Evolutionary conservation across 257 asterid species (phyloP).

Genomic region (Solanum chiquidenum): DNA sequence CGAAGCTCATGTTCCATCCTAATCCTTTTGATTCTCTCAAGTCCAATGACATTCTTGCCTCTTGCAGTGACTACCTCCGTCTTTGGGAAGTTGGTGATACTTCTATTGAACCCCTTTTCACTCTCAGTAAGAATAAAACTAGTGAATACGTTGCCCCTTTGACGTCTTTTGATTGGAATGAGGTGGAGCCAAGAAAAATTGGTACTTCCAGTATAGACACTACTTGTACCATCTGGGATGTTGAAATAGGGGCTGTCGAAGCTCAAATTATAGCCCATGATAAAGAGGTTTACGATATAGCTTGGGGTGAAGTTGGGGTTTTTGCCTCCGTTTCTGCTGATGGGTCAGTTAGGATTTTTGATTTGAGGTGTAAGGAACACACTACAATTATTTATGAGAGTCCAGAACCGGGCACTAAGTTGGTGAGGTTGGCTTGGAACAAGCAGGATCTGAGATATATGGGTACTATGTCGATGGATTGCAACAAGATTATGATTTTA

Average conservation of each 20-base stretch:
- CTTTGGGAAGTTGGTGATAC: conserved; percentile 56
- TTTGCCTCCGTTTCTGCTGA: conserved; percentile 87
- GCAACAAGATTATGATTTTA: conserved; percentile 65
- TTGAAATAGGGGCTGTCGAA: conserved; percentile 66
- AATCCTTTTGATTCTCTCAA: conserved; percentile 23
- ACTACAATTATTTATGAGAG: conserved; percentile 74
- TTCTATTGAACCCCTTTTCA: conserved; percentile 26
- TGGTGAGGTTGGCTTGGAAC: conserved; percentile 87
- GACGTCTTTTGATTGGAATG: conserved; percentile 93
- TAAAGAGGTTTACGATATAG: conserved; percentile 90
- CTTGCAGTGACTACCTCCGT: conserved; percentile 88
- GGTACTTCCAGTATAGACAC: conserved; percentile 87
- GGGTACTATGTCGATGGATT: conserved; percentile 78
- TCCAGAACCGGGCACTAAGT: conserved; percentile 62
- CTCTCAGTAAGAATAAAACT: conserved; percentile 54
- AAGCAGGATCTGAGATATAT: conserved; percentile 89
- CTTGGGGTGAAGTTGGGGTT: conserved; percentile 88
- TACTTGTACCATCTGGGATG: conserved; percentile 84
- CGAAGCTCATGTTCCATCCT: conserved; percentile 73
- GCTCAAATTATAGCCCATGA: conserved; percentile 80
- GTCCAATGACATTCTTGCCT: conserved; percentile 54
- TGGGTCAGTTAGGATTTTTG: conserved; percentile 78
- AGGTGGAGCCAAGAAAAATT: conserved; percentile 59
- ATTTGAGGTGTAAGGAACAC: conserved; percentile 82
- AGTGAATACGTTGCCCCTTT: conserved; percentile 75